phyloP scores from a whole-genome alignment of 805 yeast species.

The Yarrowia sp. region DNA sequence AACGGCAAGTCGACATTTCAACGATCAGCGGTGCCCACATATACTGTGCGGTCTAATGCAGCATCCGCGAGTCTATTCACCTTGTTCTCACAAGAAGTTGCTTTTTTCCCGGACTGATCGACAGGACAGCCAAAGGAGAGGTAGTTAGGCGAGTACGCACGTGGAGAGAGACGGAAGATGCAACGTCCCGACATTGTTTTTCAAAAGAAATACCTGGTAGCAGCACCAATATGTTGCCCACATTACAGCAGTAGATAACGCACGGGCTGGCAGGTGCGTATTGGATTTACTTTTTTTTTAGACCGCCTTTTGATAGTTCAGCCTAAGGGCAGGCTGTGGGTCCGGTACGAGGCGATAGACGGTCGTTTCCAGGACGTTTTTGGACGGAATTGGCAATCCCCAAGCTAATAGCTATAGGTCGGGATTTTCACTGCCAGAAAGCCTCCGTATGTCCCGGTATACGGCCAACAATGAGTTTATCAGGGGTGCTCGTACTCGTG shows the following conservation, averaged over 20 bases:
- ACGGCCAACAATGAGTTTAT: too few relatives aligned
- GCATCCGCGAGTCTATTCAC: constrained; percentile 6
- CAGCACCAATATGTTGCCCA: not conserved
- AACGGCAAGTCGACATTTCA: not conserved
- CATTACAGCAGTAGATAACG: too few relatives aligned
- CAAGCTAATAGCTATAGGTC: not conserved
- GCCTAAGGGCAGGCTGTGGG: not conserved
- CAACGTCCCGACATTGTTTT: not conserved
- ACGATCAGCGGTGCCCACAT: constrained; percentile 11
- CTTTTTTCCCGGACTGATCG: constrained; percentile 1
- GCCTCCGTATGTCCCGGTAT: too few relatives aligned
- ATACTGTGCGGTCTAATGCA: constrained; percentile 13
- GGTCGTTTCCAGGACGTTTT: not conserved
- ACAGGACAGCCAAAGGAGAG: constrained; percentile 6
- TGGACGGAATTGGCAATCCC: constrained; percentile 7
- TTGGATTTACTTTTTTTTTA: not conserved
- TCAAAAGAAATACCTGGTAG: not conserved
- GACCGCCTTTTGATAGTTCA: not conserved
- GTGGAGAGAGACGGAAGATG: not conserved
- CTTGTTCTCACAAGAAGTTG: not conserved
- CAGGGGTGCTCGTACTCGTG: too few relatives aligned
- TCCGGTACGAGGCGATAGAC: not conserved
- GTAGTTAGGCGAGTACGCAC: constrained; percentile 6
- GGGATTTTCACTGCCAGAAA: not conserved
- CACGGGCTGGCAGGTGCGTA: too few relatives aligned